Evolutionary conservation across 192 early-diverging fungal genomes (phyloP), one percentile per base, ranked within the genome.

Genomic region (Rhizophagus sp.): DNA sequence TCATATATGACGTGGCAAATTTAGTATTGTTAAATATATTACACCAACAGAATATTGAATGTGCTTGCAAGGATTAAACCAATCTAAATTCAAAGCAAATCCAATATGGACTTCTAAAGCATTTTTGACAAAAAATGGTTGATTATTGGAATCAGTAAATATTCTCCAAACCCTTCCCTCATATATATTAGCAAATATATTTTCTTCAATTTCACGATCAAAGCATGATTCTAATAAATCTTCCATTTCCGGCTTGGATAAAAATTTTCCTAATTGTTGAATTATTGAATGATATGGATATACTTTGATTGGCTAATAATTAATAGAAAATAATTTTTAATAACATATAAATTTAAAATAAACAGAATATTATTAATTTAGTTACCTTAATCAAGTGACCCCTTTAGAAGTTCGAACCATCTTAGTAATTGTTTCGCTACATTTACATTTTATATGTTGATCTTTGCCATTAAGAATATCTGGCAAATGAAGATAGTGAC

Each of bases 31-130:
- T 22, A 70, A 11, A 41, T 70, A 70, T 41, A 70, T 70, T 41
- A 33, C 13, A 17, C 30, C 36, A 39, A 27, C 11, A 22, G 30
- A 36, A 19, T 36, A 39, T 41, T 41, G 13, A 22, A 70, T 19
- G 4, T 36, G 15, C 7, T 36, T 70, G 34, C 3, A 41, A 36
- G 68, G 41, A 22, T 11, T 44, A 70, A 36, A 70, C 68, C 36
- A 70, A 44, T 70, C 15, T 4, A 70, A 9, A 70, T 70, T 70
- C 19, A 70, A 39, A 17, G 68, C 68, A n/a, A 70, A 70, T 70
- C n/a, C 68, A 70, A 70, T 36, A 34, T 22, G 33, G 11, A 41
- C 22, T 36, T 70, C n/a, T 34, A 22, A 22, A 39, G 11, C 17
- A 70, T 70, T 39, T 41, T 22, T 36, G 22, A n/a, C n/a, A 70